Evolutionary conservation across 2,329 filamentous ascomycete genomes (phyloP).

Genomic region (Stemphylium vesicarium): DNA sequence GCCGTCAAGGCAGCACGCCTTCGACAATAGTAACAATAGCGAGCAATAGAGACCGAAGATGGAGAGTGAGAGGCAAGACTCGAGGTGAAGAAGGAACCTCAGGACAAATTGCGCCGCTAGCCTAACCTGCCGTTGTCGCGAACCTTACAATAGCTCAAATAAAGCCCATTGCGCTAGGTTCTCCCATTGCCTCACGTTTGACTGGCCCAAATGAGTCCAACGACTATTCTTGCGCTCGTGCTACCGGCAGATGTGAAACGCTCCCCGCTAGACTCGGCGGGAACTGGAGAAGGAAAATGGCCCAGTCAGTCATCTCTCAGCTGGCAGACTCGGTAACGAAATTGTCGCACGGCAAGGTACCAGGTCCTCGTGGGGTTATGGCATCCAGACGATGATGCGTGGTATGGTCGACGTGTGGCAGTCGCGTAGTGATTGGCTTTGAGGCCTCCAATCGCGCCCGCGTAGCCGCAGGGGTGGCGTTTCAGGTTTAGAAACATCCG

Average conservation of each 20-base stretch:
- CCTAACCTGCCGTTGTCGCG: slow-evolving; percentile 30
- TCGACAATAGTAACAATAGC: slow-evolving; percentile 49
- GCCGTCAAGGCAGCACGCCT: slow-evolving; percentile 44
- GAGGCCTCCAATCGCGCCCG: slow-evolving; percentile 35
- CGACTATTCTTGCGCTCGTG: slow-evolving; percentile 23
- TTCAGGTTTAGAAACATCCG: slow-evolving; percentile 42
- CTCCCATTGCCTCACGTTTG: slow-evolving; percentile 30
- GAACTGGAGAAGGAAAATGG: slow-evolving; percentile 16
- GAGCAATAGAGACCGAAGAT: slow-evolving; percentile 40
- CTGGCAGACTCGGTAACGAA: slow-evolving; percentile 11
- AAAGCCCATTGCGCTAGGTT: slow-evolving; percentile 37
- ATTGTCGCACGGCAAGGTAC: slow-evolving; percentile 6
- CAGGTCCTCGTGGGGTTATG: slow-evolving; percentile 14
- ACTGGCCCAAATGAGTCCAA: slow-evolving; percentile 45
- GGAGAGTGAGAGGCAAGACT: slow-evolving; percentile 20
- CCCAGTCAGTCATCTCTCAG: slow-evolving; percentile 23
- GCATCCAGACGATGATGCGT: slow-evolving; percentile 32
- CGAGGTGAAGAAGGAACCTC: slow-evolving; percentile 29
- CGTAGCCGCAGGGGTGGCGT: slow-evolving; percentile 30
- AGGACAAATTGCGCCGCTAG: slow-evolving; percentile 30
- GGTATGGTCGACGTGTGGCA: slow-evolving; percentile 35
- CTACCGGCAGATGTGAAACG: slow-evolving; percentile 37
- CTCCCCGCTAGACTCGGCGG: slow-evolving; percentile 19
- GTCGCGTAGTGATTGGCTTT: slow-evolving; percentile 45
- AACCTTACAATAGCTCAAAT: slow-evolving; percentile 39